These are phyloP conservation scores for Pyricularia pennisetigena DNA, from an alignment of 2,329 filamentous ascomycete species.

Conservation along the genomic window DNA sequence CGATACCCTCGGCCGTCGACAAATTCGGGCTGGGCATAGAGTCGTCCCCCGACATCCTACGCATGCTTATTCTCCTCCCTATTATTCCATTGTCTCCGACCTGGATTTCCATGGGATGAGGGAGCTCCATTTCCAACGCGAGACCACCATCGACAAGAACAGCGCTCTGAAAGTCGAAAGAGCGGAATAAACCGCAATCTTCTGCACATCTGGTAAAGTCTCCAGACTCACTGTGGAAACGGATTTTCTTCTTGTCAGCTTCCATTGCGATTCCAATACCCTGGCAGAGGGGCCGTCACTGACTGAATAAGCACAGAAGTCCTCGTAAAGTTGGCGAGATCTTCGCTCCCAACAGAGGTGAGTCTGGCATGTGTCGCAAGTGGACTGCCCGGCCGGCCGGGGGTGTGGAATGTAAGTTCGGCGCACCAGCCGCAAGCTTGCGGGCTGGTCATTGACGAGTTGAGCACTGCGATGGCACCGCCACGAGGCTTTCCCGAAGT, in stretches of 20 bases:
- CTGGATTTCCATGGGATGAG: not conserved
- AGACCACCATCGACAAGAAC: not conserved
- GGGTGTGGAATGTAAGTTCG: slow-evolving; percentile 3
- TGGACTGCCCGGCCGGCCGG: not conserved
- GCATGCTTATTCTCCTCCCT: slow-evolving; percentile 2
- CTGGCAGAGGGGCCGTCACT: not conserved
- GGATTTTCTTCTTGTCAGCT: not conserved
- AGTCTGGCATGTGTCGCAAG: not conserved
- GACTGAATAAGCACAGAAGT: slow-evolving; percentile 3
- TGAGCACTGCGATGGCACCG: not conserved
- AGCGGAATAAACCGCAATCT: not conserved
- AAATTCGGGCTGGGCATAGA: not conserved
- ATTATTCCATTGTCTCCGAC: slow-evolving; percentile 3
- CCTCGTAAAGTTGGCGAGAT: not conserved
- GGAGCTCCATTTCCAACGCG: not conserved
- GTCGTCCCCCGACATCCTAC: not conserved
- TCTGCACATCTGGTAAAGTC: not conserved
- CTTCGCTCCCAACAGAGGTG: not conserved
- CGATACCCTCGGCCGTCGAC: slow-evolving; percentile 1
- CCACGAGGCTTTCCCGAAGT: slow-evolving; percentile 1
- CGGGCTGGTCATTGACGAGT: not conserved
- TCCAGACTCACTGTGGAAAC: not conserved
- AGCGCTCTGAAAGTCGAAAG: not conserved
- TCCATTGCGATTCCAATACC: not conserved
- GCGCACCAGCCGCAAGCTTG: not conserved